These are phyloP conservation scores for Steccherinum ochraceum DNA, from an alignment of 768 basidiomycete species.

Conservation along the genomic window DNA sequence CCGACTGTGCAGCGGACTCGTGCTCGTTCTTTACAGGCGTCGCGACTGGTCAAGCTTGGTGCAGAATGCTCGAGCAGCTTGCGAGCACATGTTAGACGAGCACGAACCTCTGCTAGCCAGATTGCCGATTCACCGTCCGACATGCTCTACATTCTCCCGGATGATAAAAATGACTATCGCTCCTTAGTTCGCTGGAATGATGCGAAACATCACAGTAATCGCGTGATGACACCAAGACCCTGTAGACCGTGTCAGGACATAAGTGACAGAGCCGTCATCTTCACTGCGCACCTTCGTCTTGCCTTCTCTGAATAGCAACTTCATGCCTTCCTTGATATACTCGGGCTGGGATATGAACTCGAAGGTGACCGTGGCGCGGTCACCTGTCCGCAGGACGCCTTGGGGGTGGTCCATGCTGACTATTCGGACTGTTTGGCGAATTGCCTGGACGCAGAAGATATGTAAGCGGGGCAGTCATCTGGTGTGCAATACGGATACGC, in stretches of 20 bases:
- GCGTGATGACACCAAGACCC: conserved; percentile 77
- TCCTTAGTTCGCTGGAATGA: too few relatives aligned
- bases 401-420: conserved; percentile 88
- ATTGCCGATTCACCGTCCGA: too few relatives aligned
- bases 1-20: too few relatives aligned
- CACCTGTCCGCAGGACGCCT: conserved; percentile 87
- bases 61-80: too few relatives aligned
- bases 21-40: too few relatives aligned
- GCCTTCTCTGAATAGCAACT: conserved; percentile 89
- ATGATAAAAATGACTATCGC: too few relatives aligned
- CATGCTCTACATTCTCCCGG: too few relatives aligned
- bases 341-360: conserved; percentile 92
- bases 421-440: conserved; percentile 89
- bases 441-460: conserved; percentile 48
- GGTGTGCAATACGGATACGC: conserved; percentile 19
- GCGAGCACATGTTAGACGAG: too few relatives aligned
- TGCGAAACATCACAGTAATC: conserved; percentile 52
- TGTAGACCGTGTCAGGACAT: conserved; percentile 22
- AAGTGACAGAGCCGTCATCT: conserved; percentile 1
- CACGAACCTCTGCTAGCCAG: too few relatives aligned
- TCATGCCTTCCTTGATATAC: conserved; percentile 90
- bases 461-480: conserved; percentile 6
- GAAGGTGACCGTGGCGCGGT: conserved; percentile 89
- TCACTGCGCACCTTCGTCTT: conserved; percentile 75
- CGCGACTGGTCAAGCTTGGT: too few relatives aligned